Base-by-base conservation (phyloP, 1,284 basidiomycete genomes). In the Sporisorium iseilematis-ciliati region DNA sequence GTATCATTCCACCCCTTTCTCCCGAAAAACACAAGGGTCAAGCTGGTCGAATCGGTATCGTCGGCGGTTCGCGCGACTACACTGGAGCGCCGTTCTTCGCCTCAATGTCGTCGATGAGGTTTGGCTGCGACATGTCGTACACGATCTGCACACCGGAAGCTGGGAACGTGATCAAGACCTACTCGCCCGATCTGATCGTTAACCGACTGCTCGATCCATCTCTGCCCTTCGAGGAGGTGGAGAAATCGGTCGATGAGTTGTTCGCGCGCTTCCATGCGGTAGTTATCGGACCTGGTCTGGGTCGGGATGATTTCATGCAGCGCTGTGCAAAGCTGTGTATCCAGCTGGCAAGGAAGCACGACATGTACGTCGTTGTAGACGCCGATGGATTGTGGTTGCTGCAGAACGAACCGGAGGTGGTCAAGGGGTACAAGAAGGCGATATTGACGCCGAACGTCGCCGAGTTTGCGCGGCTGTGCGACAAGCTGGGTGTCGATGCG, bases 381-480 rank as follows among this genome's bases (percentile, higher is more conserved):
- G 96, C 96, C 0, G 96, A 98, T 83, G 94, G 91, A 2, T 88
- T 96, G 8, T 92, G 89, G 87, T 88, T 93, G 85, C 87, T 93
- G 49, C 91, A 93, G 31, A 89, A 92, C 79, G 91, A 95, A 61
- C 88, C 91, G 0, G 87, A 89, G 7, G 85, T 93, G 49, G 90
- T 99, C 59, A 88, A 89, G 75, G 94, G 94, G 0, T 96, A 95
- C 85, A 87, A 89, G 16, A 89, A 91, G 23, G 92, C 91, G 0
- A 90, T 96, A 3, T 86, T 98, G 45, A 99, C 97, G 0, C 96
- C 97, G 0, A 99, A 99, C 78, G 90, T 97, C 12, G 92, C 93
- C 70, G 96, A 99, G 85, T 98, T 99, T 86, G 91, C 91, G 78
- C 88, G 95, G 12, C 86, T 99, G 29, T 91, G 91, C 68, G 90